Conservation (phyloP, 768 basidiomycete species). For the Tylopilus intermedius region DNA sequence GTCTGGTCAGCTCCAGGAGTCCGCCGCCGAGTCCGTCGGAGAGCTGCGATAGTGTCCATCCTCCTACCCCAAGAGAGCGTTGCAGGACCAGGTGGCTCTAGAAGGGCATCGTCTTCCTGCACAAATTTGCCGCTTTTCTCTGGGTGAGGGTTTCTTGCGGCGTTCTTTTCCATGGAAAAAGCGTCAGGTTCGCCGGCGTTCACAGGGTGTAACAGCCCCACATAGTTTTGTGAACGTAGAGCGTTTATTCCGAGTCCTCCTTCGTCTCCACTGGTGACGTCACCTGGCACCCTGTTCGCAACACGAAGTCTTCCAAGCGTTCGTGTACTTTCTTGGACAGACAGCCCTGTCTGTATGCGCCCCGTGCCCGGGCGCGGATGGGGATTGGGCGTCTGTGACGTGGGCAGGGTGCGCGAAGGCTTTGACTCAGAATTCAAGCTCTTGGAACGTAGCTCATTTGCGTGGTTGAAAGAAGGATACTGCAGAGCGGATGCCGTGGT, state of each 20-base stretch:
- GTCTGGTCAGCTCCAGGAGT: slow-evolving; percentile 5
- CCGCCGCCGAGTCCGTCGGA: slow-evolving; percentile 13
- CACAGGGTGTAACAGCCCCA: background rate
- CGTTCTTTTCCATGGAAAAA: background rate
- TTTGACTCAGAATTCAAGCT: slow-evolving; percentile 5
- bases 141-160: background rate
- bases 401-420: background rate
- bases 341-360: slow-evolving; percentile 15
- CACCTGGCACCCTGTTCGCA: slow-evolving; percentile 46
- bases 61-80: slow-evolving; percentile 28
- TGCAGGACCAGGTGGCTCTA: slow-evolving; percentile 20
- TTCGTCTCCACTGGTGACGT: slow-evolving; percentile 34
- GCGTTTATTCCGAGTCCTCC: slow-evolving; percentile 19
- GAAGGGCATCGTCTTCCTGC: slow-evolving; percentile 2
- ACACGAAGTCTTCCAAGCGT: slow-evolving; percentile 45
- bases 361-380: slow-evolving; percentile 12
- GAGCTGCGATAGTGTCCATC: slow-evolving; percentile 22
- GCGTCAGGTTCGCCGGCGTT: background rate
- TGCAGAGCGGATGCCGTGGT: background rate
- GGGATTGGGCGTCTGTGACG: background rate
- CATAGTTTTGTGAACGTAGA: background rate
- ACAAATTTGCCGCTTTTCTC: background rate
- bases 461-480: background rate
- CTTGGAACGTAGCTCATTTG: slow-evolving; percentile 3
- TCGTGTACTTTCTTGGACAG: slow-evolving; percentile 29